Base-by-base conservation (phyloP, 352 stramenopile genomes). In the Phytopythium oedochilum region DNA sequence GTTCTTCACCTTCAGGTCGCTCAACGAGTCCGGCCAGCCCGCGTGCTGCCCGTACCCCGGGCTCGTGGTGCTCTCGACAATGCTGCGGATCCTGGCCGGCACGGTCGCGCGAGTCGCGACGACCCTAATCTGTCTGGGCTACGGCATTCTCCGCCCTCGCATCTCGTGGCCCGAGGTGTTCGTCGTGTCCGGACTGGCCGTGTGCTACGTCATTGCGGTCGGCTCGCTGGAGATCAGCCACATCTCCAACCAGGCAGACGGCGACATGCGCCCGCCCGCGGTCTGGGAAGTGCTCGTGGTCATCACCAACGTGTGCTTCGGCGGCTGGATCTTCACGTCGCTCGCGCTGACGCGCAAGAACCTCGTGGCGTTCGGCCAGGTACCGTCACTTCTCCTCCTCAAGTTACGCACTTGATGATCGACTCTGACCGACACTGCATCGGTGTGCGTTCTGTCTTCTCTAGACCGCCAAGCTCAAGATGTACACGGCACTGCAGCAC, bases 271-370 rank as follows among this genome's bases (percentile, higher is more conserved):
- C 8, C 85, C 85, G 31, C 83, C 85, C 31, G 72, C 69, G 2
- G 72, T 92, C 2, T 95, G 85, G 85, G 83, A 91, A 58, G 56
- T 71, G 12, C 73, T 95, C n/a, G 80, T 86, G 14, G 73, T 89
- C 43, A 72, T 79, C 44, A 92, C 86, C 20, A 91, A 95, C 56
- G 57, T 56, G 3, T 95, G 86, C 58, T 95, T 95, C 70, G 79
- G 70, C 17, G 80, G 79, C 0, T 95, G 86, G 86, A 95, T 95
- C 52, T 95, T 92, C 63, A 64, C 79, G 47, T 93, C 86, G 4
- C 62, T 95, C 10, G 62, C 77, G 18, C 63, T 94, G 12, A 94
- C 86, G 12, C 74, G 77, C 32, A 88, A 86, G 63, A 93, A 91
- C 25, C 71, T 95, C n/a, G 73, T 68, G 8, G 73, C 70, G 5